A percentile compares a stretch with the other conserved stretches of the same genome.
phyloP scores from a whole-genome alignment of 2,329 filamentous ascomycete genomes.

The Pseudogymnoascus sp. region DNA sequence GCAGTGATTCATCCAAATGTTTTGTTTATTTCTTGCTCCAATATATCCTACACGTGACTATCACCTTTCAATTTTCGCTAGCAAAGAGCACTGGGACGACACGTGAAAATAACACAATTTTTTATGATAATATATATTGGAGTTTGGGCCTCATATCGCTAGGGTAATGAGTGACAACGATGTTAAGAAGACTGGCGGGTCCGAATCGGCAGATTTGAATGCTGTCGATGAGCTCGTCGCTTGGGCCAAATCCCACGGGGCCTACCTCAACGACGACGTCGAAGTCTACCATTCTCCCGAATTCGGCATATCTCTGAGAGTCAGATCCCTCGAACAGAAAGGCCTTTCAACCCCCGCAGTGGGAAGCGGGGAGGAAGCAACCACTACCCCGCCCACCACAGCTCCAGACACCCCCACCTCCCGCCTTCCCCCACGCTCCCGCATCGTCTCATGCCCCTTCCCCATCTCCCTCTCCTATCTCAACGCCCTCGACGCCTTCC shows the following conservation, averaged over 20 bases:
- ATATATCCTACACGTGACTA: background rate
- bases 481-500: constrained; percentile 38
- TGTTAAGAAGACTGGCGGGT: background rate
- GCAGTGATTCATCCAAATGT: background rate
- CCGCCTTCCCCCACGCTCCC: constrained; percentile 14
- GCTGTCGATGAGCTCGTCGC: constrained; percentile 34
- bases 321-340: constrained; percentile 27
- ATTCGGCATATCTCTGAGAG: constrained; percentile 48
- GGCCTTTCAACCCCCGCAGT: constrained; percentile 30
- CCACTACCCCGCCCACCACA: background rate
- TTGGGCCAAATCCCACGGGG: constrained; percentile 42
- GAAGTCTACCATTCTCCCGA: constrained; percentile 43
- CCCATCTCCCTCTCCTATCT: constrained; percentile 49
- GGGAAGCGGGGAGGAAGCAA: constrained; percentile 12
- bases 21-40: background rate
- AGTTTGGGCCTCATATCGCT: background rate
- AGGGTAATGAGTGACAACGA: background rate
- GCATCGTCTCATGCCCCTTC: constrained; percentile 45
- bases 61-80: background rate
- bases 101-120: background rate
- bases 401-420: background rate
- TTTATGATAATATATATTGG: background rate
- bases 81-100: background rate
- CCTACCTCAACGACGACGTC: constrained; percentile 41
- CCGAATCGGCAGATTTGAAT: constrained; percentile 46